Evolutionary conservation across 1,139 yeast species (phyloP), one percentile per base, ranked within the genome.

Genomic region (Geotrichum armillariae): DNA sequence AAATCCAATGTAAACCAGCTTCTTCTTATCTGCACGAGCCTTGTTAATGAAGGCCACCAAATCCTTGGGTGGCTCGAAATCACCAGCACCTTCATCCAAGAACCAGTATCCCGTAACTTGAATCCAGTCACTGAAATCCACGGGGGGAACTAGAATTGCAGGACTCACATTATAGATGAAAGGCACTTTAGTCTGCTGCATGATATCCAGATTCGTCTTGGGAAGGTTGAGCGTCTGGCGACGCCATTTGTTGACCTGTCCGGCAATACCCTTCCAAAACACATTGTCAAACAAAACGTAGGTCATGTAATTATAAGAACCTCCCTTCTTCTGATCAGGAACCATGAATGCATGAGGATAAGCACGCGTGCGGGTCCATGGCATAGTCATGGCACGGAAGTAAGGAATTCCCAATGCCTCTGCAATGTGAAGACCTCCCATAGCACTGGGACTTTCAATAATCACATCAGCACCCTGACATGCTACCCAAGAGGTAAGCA

Each of bases 81-180:
- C 74, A 11, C 68, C 67, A 5, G 65, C 58, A 8, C 83, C 82
- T 62, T 86, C 93, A 63, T 89, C 85, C 57, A 91, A 71, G 61
- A 89, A 88, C 99, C 99, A 91, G 65, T 93, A 93, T 0, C 99
- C 99, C 0, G 96, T 87, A 3, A 91, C 96, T 59, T 78, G 85
- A 27, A 91, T 80, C 98, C 98, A 91, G 64, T 89, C 96, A 16
- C 90, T 85, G 66, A 86, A 91, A 66, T 91, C 99, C 32, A 89
- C 85, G 1, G 96, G 85, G 0, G 97, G 96, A 1, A 96, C 96
- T 59, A 91, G 79, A 2, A 91, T 85, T 0, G 85, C 74, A 1
- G 96, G 96, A 1, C 96, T 86, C 1, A 93, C 83, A 63, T 88
- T 89, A 66, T 93, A 91, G 59, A 93, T 67, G 62, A 91, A 93